Evolutionary conservation across 2,329 filamentous ascomycete species (phyloP).

Genomic region (Hymenoscyphus albidus): DNA sequence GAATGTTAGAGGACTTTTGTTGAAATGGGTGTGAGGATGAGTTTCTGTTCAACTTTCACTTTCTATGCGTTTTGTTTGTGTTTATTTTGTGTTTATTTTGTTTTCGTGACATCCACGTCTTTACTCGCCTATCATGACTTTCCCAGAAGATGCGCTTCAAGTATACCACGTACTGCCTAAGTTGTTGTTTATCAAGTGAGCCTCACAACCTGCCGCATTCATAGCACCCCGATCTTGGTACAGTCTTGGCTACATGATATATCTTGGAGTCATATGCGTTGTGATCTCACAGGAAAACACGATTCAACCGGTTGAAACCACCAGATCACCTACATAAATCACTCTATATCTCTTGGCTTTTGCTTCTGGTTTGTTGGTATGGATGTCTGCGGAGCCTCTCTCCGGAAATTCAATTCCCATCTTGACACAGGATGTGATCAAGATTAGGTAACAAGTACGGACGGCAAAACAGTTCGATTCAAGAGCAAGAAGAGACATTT

Average conservation of each 20-base stretch:
- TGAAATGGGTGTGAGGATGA: not conserved
- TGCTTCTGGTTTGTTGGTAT: not conserved
- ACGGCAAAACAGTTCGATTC: not conserved
- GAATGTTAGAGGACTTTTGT: not conserved
- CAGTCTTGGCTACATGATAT: not conserved
- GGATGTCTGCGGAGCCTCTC: not conserved
- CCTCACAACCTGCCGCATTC: slow-evolving; percentile 1
- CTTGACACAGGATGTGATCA: not conserved
- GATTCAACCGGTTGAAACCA: not conserved
- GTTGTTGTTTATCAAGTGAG: not conserved
- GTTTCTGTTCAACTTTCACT: not conserved
- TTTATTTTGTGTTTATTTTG: not conserved
- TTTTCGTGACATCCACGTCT: not conserved
- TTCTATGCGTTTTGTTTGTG: not conserved
- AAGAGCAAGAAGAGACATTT: not conserved
- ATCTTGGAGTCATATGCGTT: not conserved
- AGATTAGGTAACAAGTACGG: not conserved
- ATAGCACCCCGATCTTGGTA: not conserved
- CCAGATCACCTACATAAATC: not conserved
- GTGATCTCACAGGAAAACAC: not conserved
- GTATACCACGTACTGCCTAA: not conserved
- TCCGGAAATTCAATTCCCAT: not conserved
- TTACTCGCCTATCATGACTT: not conserved
- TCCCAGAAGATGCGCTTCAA: too few relatives aligned
- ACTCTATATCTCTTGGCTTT: not conserved